A percentile compares a stretch with the other conserved stretches of the same genome.
phyloP scores from a whole-genome alignment of 768 basidiomycete genomes.

The Amanita molliuscula region DNA sequence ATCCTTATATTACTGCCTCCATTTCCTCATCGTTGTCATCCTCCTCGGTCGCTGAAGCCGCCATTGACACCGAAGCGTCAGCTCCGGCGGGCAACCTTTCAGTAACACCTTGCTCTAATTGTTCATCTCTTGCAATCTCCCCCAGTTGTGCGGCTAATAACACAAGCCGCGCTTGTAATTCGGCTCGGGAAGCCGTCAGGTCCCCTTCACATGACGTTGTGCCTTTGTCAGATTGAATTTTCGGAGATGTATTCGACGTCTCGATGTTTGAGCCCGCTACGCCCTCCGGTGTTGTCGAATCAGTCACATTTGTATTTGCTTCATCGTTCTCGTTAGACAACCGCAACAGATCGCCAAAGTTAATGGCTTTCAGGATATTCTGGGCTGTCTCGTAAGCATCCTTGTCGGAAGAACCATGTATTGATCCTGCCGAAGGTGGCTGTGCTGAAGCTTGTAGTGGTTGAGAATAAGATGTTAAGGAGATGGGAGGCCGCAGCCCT shows the following conservation, averaged over 20 bases:
- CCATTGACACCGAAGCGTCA: background rate
- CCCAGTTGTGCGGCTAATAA: slow-evolving; percentile 63
- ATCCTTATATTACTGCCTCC: slow-evolving; percentile 30
- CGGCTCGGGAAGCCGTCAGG: slow-evolving; percentile 37
- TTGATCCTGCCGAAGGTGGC: slow-evolving; percentile 6
- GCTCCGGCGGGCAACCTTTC: background rate
- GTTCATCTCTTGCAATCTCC: slow-evolving; percentile 30
- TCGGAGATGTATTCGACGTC: background rate
- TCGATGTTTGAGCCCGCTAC: background rate
- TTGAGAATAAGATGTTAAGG: slow-evolving; percentile 11
- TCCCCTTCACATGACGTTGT: background rate
- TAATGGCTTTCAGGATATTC: slow-evolving; percentile 68
- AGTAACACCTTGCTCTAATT: background rate
- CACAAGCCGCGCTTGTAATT: slow-evolving; percentile 64
- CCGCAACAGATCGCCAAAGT: slow-evolving; percentile 48
- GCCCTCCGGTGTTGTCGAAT: background rate
- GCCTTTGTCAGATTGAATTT: background rate
- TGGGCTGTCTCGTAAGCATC: slow-evolving; percentile 74
- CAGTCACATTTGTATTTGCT: background rate
- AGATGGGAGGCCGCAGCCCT: slow-evolving; percentile 17
- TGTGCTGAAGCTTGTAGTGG: slow-evolving; percentile 16
- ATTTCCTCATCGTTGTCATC: slow-evolving; percentile 31
- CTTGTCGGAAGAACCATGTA: slow-evolving; percentile 12
- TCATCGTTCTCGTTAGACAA: slow-evolving; percentile 19
- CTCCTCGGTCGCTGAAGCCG: slow-evolving; percentile 13